Evolutionary conservation across 1,284 basidiomycete genomes (phyloP), one percentile per base, ranked within the genome.

Genomic region (Anthracocystis walkeri): DNA sequence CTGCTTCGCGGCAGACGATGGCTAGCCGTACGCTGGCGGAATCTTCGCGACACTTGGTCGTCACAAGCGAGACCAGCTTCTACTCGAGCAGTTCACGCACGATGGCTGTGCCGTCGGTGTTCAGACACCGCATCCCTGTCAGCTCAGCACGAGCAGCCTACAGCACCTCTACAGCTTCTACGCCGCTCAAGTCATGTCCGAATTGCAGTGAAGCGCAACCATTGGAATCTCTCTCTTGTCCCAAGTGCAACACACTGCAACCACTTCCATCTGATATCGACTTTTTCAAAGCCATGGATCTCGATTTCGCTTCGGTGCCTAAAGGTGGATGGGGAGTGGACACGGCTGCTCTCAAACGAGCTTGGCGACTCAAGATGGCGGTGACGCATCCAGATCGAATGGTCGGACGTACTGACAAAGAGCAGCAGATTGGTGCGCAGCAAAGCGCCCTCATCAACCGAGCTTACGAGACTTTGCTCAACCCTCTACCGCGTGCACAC

Each of bases 341-440:
- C 48, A 27, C 44, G 7, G 42, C 51, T 3, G 68, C 76, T 16
- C 72, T 84, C 52, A 83, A 84, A 60, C 50, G 58, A 7, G 66
- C 70, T 2, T 84, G 82, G 82, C 71, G 82, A 38, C 63, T 74
- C 46, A 70, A 77, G 11, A 79, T 82, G 79, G 80, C 77, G 2
- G n/a, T 75, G 29, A 77, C 77, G 7, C 82, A 84, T 56, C 82
- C 82, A 12, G 82, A 84, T 49, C 76, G 81, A 7, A 82, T 84
- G 71, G 75, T 68, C 10, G 63, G 70, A 27, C 76, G 75, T 11
- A 68, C 59, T 20, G 76, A 78, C 8, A 70, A 79, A 38, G 82
- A 83, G 56, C 80, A 82, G 58, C 64, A 79, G 59, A 72, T 78
- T 11, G 82, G 80, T 4, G 79, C 76, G 4, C 76, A 81, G 60